Conservation (phyloP, 2,329 filamentous ascomycete genomes). For the Colletotrichum higginsianum region DNA sequence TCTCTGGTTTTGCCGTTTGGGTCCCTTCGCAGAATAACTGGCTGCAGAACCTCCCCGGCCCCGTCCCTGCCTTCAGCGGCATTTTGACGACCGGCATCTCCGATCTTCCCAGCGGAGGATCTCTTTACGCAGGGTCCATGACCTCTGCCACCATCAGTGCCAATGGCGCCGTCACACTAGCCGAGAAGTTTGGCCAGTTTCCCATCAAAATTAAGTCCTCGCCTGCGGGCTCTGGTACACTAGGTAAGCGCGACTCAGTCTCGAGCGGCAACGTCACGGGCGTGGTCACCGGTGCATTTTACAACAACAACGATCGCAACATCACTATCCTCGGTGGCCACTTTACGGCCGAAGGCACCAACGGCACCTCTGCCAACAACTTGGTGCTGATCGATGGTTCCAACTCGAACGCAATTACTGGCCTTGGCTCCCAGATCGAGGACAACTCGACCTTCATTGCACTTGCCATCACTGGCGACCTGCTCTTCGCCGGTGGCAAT, state of each 20-base stretch:
- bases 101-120: conserved; percentile 73
- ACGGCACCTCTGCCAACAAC: conserved; percentile 83
- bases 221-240: conserved; percentile 52
- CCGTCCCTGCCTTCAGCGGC: conserved; percentile 78
- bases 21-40: conserved; percentile 88
- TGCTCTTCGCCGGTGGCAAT: conserved; percentile 86
- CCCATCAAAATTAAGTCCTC: conserved; percentile 68
- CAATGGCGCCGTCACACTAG: conserved; percentile 79
- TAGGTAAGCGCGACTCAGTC: conserved; percentile 63
- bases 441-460: conserved; percentile 82
- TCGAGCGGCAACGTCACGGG: conserved; percentile 68
- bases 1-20: conserved; percentile 90
- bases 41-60: conserved; percentile 82
- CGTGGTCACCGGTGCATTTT: conserved; percentile 85
- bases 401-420: conserved; percentile 76
- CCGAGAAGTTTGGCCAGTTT: conserved; percentile 67
- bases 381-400: conserved; percentile 85
- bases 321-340: conserved; percentile 91
- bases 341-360: conserved; percentile 79
- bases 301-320: conserved; percentile 78
- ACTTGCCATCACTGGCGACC: conserved; percentile 76
- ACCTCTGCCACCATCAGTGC: conserved; percentile 81
- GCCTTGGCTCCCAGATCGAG: conserved; percentile 77
- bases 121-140: conserved; percentile 88
- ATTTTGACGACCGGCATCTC: conserved; percentile 78